phyloP scores from a whole-genome alignment of 106 monocot genomes.

The Triglochin maritima region DNA sequence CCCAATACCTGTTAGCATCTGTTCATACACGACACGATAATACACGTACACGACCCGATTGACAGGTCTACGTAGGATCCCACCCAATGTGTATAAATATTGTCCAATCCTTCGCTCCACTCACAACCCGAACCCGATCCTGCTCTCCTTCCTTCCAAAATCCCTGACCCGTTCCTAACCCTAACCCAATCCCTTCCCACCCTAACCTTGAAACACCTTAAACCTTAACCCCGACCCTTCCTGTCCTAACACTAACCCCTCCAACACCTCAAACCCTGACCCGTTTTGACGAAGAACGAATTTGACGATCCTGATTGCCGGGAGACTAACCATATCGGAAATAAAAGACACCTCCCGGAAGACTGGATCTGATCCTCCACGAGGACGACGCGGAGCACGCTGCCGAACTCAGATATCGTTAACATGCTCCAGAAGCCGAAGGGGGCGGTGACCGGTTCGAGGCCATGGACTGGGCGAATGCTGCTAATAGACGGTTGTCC shows the following conservation, averaged over 20 bases:
- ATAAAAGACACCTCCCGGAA: constrained; percentile 13
- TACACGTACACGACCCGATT: too few relatives aligned
- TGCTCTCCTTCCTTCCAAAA: too few relatives aligned
- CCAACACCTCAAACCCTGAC: constrained; percentile 13
- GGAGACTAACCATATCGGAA: too few relatives aligned
- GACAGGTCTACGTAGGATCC: too few relatives aligned
- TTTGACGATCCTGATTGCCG: too few relatives aligned
- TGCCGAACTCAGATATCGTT: constrained; percentile 17
- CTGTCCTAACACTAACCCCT: constrained; percentile 2
- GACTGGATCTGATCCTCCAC: constrained; percentile 14
- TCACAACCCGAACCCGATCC: too few relatives aligned
- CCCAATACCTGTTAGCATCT: too few relatives aligned
- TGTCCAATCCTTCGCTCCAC: too few relatives aligned
- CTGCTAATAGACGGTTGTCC: constrained; percentile 16
- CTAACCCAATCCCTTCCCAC: too few relatives aligned
- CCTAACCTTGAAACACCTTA: constrained; percentile 19
- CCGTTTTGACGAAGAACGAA: constrained; percentile 10
- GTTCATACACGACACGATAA: too few relatives aligned
- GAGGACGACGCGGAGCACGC: constrained; percentile 24
- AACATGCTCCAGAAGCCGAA: constrained; percentile 17
- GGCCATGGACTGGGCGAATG: constrained; percentile 14
- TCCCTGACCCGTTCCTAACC: too few relatives aligned
- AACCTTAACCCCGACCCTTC: constrained; percentile 9
- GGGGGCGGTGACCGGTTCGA: constrained; percentile 8
- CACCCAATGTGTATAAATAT: too few relatives aligned